A percentile compares a stretch with the other conserved stretches of the same genome.
These are phyloP conservation scores for Malassezia nana DNA, from an alignment of 1,284 basidiomycete species.

Conservation along the genomic window DNA sequence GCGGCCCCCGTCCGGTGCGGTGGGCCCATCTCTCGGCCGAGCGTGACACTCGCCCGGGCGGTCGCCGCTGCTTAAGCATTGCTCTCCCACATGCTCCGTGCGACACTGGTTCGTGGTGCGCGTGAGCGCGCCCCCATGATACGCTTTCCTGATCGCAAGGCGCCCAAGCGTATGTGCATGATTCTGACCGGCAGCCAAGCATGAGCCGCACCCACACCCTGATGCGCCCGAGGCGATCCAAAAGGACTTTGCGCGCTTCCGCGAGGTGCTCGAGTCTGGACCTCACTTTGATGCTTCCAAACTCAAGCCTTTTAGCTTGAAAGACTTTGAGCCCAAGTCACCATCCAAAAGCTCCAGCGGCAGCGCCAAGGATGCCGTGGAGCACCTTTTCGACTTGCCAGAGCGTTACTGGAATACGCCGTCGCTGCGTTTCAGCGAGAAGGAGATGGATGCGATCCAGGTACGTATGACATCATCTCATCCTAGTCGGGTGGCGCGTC, in stretches of 20 bases:
- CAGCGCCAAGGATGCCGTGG: slow-evolving; percentile 4
- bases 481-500: slow-evolving; percentile 15
- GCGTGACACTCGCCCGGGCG: not conserved
- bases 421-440: slow-evolving; percentile 24
- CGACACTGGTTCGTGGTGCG: slow-evolving; percentile 26
- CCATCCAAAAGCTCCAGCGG: not conserved
- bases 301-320: slow-evolving; percentile 15
- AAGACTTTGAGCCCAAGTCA: not conserved
- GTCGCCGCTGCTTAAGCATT: not conserved
- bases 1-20: not conserved
- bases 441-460: slow-evolving; percentile 44
- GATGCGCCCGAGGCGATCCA: slow-evolving; percentile 35
- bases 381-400: slow-evolving; percentile 26
- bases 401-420: slow-evolving; percentile 42
- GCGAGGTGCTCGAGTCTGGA: slow-evolving; percentile 32
- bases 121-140: slow-evolving; percentile 32
- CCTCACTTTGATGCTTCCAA: slow-evolving; percentile 45
- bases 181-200: slow-evolving; percentile 18
- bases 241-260: slow-evolving; percentile 34
- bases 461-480: slow-evolving; percentile 26
- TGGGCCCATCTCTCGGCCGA: slow-evolving; percentile 8
- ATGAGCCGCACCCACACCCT: slow-evolving; percentile 41
- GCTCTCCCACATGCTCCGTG: slow-evolving; percentile 22
- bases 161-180: slow-evolving; percentile 23
- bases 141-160: slow-evolving; percentile 35